Evolutionary conservation across 2,329 filamentous ascomycete species (phyloP).

Genomic region (Stemphylium beticola): DNA sequence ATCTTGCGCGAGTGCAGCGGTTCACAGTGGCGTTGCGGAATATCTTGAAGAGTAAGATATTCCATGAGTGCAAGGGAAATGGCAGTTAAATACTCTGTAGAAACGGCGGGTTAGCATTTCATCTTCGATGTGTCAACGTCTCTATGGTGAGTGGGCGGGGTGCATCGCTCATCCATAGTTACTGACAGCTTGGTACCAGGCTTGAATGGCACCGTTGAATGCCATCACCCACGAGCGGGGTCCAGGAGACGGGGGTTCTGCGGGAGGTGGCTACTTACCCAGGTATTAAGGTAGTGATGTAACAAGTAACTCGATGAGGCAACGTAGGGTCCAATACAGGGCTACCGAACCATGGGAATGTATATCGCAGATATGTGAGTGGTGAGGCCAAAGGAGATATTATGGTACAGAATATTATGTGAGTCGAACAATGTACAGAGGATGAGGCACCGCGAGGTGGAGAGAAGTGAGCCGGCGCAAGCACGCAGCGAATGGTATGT

Average conservation of each 20-base stretch:
- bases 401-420: slow-evolving; percentile 18
- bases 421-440: slow-evolving; percentile 28
- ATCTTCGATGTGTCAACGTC: slow-evolving; percentile 2
- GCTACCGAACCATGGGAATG: slow-evolving; percentile 14
- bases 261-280: slow-evolving; percentile 9
- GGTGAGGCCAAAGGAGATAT: slow-evolving; percentile 5
- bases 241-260: neutral
- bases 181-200: slow-evolving; percentile 18
- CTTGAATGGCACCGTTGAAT: slow-evolving; percentile 12
- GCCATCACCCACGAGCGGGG: slow-evolving; percentile 8
- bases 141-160: slow-evolving; percentile 9
- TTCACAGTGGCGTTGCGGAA: slow-evolving; percentile 43
- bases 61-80: slow-evolving; percentile 34
- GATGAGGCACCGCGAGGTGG: slow-evolving; percentile 22
- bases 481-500: slow-evolving; percentile 40
- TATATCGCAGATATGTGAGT: slow-evolving; percentile 15
- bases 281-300: slow-evolving; percentile 17
- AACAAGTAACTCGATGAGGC: slow-evolving; percentile 10
- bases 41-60: slow-evolving; percentile 49
- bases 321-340: slow-evolving; percentile 7
- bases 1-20: slow-evolving; percentile 37
- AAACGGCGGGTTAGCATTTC: slow-evolving; percentile 5
- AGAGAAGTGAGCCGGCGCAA: slow-evolving; percentile 33
- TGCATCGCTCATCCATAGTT: slow-evolving; percentile 13
- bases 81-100: slow-evolving; percentile 21